Percentiles rank a stretch among this genome's conserved stretches.
Evolutionary conservation across 331 rosid genomes (phyloP).

Genomic region (Telfairia occidentalis): DNA sequence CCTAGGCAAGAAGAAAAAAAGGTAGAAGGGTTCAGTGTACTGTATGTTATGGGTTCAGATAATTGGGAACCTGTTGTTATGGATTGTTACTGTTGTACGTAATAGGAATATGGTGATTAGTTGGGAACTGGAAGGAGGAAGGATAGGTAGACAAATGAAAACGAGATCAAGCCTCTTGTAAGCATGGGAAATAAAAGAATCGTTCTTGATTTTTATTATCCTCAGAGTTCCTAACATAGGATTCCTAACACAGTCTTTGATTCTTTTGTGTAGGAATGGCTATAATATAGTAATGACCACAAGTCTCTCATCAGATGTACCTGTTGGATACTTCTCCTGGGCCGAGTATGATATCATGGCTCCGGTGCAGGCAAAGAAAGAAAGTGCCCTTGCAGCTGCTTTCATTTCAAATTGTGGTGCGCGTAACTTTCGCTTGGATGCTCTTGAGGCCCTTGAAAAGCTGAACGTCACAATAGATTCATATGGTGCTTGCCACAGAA

Average conservation of each 20-base stretch:
- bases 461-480: constrained; percentile 54
- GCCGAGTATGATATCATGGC: constrained; percentile 97
- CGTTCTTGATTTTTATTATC: neutral
- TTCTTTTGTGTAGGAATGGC: constrained; percentile 42
- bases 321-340: constrained; percentile 98
- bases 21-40: neutral
- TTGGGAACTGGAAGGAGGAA: neutral
- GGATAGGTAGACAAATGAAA: neutral
- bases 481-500: constrained; percentile 88
- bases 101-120: neutral
- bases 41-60: neutral
- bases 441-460: constrained; percentile 82
- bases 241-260: constrained; percentile 18
- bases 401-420: constrained; percentile 97
- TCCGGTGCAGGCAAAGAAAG: constrained; percentile 68
- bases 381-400: constrained; percentile 83
- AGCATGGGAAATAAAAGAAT: neutral
- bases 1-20: neutral
- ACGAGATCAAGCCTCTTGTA: neutral
- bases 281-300: constrained; percentile 76
- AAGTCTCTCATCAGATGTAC: constrained; percentile 96
- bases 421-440: constrained; percentile 85
- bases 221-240: neutral
- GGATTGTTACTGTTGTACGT: neutral
- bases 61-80: neutral